A percentile compares a stretch with the other conserved stretches of the same genome.
phyloP scores from a whole-genome alignment of 2,329 filamentous ascomycete genomes.

The Tolypocladium amazonense region DNA sequence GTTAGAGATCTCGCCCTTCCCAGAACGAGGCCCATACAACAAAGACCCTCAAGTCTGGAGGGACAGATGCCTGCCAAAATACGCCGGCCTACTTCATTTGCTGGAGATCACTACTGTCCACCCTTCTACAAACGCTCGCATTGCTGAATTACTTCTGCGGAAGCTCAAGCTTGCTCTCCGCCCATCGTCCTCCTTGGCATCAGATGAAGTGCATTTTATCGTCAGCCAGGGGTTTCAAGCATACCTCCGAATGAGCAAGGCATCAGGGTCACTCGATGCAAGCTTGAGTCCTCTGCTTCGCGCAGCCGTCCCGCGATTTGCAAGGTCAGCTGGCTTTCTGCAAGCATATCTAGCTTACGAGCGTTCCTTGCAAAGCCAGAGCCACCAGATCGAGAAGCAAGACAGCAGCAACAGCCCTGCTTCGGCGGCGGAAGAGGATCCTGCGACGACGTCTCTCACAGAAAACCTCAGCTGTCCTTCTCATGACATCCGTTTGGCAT shows the following conservation, averaged over 20 bases:
- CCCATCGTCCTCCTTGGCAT: slow-evolving; percentile 46
- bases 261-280: slow-evolving; percentile 45
- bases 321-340: slow-evolving; percentile 54
- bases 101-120: slow-evolving; percentile 52
- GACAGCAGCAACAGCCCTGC: slow-evolving; percentile 30
- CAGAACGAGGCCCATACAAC: slow-evolving; percentile 50
- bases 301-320: slow-evolving; percentile 55
- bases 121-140: slow-evolving; percentile 54
- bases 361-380: slow-evolving; percentile 14
- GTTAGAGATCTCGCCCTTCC: slow-evolving; percentile 53
- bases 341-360: slow-evolving; percentile 51
- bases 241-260: slow-evolving; percentile 55
- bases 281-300: slow-evolving; percentile 56
- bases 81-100: slow-evolving; percentile 56
- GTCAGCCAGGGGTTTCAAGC: slow-evolving; percentile 64
- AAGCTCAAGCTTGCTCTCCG: slow-evolving; percentile 56
- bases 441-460: slow-evolving; percentile 54
- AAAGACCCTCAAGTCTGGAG: slow-evolving; percentile 53
- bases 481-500: slow-evolving; percentile 61
- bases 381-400: slow-evolving; percentile 8
- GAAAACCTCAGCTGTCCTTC: slow-evolving; percentile 66
- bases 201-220: slow-evolving; percentile 60
- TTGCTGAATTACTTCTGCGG: slow-evolving; percentile 53
- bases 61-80: slow-evolving; percentile 53
- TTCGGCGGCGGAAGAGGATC: slow-evolving; percentile 39